Percentiles rank a stretch among this genome's conserved stretches.
These are phyloP conservation scores for Trypanosoma mega DNA, from an alignment of 208 protist genomes.

Conservation along the genomic window DNA sequence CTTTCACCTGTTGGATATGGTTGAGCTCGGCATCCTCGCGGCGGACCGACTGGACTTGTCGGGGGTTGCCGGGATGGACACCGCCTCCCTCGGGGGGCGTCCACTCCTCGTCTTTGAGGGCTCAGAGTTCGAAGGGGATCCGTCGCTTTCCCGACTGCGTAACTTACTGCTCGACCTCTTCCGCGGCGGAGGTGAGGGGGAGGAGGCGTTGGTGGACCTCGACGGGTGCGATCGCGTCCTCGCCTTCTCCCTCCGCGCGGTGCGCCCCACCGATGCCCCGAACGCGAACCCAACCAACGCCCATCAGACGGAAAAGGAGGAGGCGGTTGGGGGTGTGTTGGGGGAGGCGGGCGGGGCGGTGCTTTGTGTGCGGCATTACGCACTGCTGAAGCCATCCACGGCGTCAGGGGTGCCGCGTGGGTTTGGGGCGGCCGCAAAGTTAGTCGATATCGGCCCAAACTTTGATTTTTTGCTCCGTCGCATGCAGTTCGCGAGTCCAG, in stretches of 20 bases:
- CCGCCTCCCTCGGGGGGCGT: constrained; percentile 71
- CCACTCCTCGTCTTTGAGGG: constrained; percentile 90
- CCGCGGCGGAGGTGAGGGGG: constrained; percentile 57
- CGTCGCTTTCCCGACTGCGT: constrained; percentile 71
- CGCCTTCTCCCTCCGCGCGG: constrained; percentile 71
- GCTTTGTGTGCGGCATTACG: constrained; percentile 85
- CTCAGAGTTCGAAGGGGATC: constrained; percentile 68
- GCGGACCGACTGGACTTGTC: constrained; percentile 74
- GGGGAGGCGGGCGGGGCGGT: constrained; percentile 51
- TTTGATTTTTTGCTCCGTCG: constrained; percentile 82
- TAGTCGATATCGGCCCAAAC: constrained; percentile 84
- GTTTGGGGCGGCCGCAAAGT: constrained; percentile 53
- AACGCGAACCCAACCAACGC: no score
- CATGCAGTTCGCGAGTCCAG: constrained; percentile 64
- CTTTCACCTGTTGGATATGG: constrained; percentile 90
- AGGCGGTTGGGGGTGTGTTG: neutral
- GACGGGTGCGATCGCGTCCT: constrained; percentile 82
- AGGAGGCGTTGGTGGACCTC: constrained; percentile 44
- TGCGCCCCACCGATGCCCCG: constrained; percentile 72
- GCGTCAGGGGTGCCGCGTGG: constrained; percentile 33
- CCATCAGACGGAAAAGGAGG: no score
- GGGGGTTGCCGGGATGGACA: constrained; percentile 41
- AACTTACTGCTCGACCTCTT: constrained; percentile 89
- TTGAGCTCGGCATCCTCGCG: constrained; percentile 83
- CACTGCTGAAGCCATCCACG: constrained; percentile 64